Evolutionary conservation across 1,284 basidiomycete species (phyloP), one percentile per base, ranked within the genome.

Genomic region (Austropuccinia psidii): DNA sequence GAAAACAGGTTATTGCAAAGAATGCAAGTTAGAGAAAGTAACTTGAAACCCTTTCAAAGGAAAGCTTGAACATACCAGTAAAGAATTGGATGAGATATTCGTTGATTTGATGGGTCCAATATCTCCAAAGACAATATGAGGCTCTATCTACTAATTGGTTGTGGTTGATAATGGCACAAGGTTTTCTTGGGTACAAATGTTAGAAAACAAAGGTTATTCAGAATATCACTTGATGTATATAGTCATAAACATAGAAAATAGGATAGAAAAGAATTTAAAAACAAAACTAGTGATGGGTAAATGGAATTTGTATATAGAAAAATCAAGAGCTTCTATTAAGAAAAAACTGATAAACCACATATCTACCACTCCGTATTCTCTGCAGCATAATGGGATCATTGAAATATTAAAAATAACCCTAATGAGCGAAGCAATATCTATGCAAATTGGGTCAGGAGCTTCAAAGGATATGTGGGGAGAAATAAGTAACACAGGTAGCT

Each of bases 81-180:
- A 15, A 21, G 19, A 17, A 45, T 15, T 17, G 11, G 60, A 62
- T 43, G 41, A 43, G 27, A 15, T 62, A 21, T 62, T 29, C n/a
- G 37, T 62, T 24, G 60, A 62, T n/a, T 9, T 62, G n/a, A 39
- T 62, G 35, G 60, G 35, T 21, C 60, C 60, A 17, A 62, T 62
- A n/a, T 43, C 60, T 21, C 60, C 60, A 43, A 37, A 24, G 27
- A 43, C 60, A 11, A 21, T 62, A 15, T 35, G 60, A 19, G 60
- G 60, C n/a, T 41, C 60, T 13, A 62, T 17, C 21, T 62, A 43
- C 24, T 21, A 27, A 43, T 11, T 62, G 27, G 31, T n/a, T n/a
- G 31, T 62, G 9, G 41, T 62, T 13, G 60, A 62, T 62, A 62
- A 15, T 13, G 60, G 37, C 21, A 62, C 24, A 11, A 11, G 35